A percentile compares a stretch with the other conserved stretches of the same genome.
These are phyloP conservation scores for Medicago ruthenica DNA, from an alignment of 306 rosid species.

Conservation along the genomic window DNA sequence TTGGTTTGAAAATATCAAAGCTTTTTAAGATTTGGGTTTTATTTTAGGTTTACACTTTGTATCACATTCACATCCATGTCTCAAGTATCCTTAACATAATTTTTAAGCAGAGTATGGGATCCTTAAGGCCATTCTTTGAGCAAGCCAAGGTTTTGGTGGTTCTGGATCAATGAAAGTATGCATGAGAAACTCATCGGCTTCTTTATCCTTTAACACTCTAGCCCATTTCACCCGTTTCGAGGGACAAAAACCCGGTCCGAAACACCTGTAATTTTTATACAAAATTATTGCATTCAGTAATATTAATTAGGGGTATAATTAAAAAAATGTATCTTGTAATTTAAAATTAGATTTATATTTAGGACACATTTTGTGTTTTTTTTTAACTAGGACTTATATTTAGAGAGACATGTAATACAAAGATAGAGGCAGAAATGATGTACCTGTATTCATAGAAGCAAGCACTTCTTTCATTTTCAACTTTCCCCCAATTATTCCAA, in stretches of 20 bases:
- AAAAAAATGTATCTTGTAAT: not conserved
- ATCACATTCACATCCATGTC: not conserved
- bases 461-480: conserved; percentile 75
- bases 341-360: not conserved
- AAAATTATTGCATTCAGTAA: not conserved
- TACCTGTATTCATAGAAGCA: conserved; percentile 88
- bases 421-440: not conserved
- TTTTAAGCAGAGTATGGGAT: conserved; percentile 75
- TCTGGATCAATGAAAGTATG: conserved; percentile 80
- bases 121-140: conserved; percentile 76
- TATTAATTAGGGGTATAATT: not conserved
- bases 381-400: not conserved
- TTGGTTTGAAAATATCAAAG: not conserved
- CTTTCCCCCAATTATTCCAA: conserved; percentile 87
- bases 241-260: conserved; percentile 74
- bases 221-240: conserved; percentile 72
- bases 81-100: not conserved
- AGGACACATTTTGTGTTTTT: no score
- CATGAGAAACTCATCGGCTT: conserved; percentile 70
- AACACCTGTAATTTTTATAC: conserved; percentile 61
- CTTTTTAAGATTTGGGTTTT: not conserved
- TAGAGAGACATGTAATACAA: not conserved
- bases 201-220: conserved; percentile 65
- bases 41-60: not conserved
- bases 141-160: conserved; percentile 76